These are phyloP conservation scores for Microstegium vimineum DNA, from an alignment of 176 grass and related monocot genomes.

Conservation along the genomic window DNA sequence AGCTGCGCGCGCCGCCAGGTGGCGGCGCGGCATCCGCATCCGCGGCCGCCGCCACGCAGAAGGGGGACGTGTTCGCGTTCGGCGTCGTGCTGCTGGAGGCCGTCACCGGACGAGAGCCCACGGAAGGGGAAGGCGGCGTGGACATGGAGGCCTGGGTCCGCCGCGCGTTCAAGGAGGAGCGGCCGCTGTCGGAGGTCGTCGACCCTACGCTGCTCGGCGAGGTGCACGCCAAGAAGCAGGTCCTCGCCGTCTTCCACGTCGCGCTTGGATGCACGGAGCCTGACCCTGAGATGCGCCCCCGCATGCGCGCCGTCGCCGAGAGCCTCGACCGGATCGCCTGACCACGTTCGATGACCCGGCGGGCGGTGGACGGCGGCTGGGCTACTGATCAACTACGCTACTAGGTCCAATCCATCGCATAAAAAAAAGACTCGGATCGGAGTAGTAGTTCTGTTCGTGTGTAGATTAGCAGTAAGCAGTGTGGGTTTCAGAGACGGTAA, in stretches of 20 bases:
- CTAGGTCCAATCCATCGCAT: not conserved
- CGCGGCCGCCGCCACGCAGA: constrained; percentile 58
- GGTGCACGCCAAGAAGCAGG: constrained; percentile 98
- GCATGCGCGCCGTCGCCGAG: constrained; percentile 80
- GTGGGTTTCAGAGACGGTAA: constrained; percentile 19
- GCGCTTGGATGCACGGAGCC: constrained; percentile 91
- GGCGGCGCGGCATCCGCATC: no score
- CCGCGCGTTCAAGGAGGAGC: constrained; percentile 86
- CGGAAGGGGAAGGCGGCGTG: constrained; percentile 45
- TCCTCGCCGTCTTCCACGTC: constrained; percentile 89
- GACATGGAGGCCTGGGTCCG: constrained; percentile 90
- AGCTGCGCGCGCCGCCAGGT: no score
- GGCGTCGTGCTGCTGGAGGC: constrained; percentile 86
- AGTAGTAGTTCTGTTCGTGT: not conserved
- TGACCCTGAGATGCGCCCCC: constrained; percentile 73
- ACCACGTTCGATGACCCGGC: not conserved
- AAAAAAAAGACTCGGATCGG: not conserved
- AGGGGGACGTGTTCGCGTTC: constrained; percentile 89
- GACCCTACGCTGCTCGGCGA: constrained; percentile 88
- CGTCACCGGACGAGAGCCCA: constrained; percentile 65
- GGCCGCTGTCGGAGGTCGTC: constrained; percentile 93
- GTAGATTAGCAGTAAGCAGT: constrained; percentile 33
- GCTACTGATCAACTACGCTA: not conserved
- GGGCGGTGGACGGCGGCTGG: not conserved
- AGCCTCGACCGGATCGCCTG: constrained; percentile 72